Percentiles rank a stretch among this genome's conserved stretches.
Evolutionary conservation across 345 rosid species (phyloP).

Genomic region (Camelina laxa): DNA sequence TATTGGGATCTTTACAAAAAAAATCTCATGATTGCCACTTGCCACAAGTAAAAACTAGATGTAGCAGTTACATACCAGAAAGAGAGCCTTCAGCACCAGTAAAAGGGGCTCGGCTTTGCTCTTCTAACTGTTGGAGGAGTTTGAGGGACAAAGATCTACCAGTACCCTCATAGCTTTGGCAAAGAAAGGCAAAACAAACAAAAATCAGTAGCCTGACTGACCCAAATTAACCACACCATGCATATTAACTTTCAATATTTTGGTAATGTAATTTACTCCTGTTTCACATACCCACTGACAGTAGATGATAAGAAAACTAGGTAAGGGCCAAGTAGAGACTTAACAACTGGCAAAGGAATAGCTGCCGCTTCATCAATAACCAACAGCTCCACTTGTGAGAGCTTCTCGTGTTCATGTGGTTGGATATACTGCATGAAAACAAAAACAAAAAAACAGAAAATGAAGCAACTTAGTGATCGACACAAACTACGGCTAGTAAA

Average conservation of each 20-base stretch:
- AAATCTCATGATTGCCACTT: neutral
- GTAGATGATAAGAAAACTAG: constrained; percentile 96
- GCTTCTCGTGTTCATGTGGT: constrained; percentile 96
- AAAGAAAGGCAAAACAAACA: constrained; percentile 18
- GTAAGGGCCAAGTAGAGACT: constrained; percentile 90
- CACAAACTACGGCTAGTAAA: constrained; percentile 39
- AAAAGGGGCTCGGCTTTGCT: constrained; percentile 70
- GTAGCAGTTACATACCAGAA: constrained; percentile 61
- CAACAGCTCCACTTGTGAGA: constrained; percentile 94
- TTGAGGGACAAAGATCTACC: constrained; percentile 97
- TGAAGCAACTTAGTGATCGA: constrained; percentile 17
- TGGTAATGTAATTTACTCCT: constrained; percentile 34
- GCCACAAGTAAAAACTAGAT: constrained; percentile 26
- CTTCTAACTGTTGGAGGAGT: constrained; percentile 90
- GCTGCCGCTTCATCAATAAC: constrained; percentile 99
- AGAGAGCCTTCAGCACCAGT: constrained; percentile 67
- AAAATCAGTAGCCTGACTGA: constrained; percentile 19
- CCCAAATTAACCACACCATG: constrained; percentile 16
- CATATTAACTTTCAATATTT: neutral
- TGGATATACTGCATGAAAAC: constrained; percentile 72
- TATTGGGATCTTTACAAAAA: neutral
- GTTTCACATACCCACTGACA: constrained; percentile 81
- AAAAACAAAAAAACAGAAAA: constrained; percentile 15
- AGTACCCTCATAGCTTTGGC: constrained; percentile 89
- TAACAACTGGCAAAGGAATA: constrained; percentile 93